Conservation (phyloP, 1,284 basidiomycete genomes). For the Papiliotrema fonsecae region DNA sequence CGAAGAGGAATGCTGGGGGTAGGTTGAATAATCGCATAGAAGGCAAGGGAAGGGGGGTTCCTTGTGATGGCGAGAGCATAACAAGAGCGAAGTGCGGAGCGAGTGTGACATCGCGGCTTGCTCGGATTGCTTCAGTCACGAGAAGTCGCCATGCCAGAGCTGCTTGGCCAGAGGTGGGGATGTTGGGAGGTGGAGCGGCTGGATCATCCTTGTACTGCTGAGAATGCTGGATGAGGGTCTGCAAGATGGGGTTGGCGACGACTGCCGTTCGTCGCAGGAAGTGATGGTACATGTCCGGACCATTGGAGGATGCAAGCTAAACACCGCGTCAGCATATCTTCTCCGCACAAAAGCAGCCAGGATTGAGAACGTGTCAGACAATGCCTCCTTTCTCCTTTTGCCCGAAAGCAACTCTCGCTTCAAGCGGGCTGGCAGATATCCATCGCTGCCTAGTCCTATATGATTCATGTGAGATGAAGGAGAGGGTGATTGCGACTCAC, state of each 20-base stretch:
- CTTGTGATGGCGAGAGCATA: slow-evolving; percentile 42
- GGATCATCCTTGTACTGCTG: slow-evolving; percentile 42
- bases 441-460: background rate
- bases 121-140: slow-evolving; percentile 41
- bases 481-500: slow-evolving; percentile 54
- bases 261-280: slow-evolving; percentile 89
- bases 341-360: background rate
- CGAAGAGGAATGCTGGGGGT: slow-evolving; percentile 38
- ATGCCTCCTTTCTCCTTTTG: background rate
- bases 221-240: slow-evolving; percentile 39
- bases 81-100: slow-evolving; percentile 45
- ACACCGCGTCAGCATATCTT: slow-evolving; percentile 5
- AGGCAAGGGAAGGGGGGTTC: slow-evolving; percentile 42
- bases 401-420: background rate
- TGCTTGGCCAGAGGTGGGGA: slow-evolving; percentile 32
- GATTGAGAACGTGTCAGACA: background rate
- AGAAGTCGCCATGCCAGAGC: slow-evolving; percentile 46
- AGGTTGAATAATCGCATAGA: slow-evolving; percentile 42
- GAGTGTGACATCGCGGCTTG: slow-evolving; percentile 44
- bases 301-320: slow-evolving; percentile 89
- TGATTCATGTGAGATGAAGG: background rate
- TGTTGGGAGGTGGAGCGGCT: slow-evolving; percentile 37
- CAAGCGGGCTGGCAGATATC: background rate
- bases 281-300: slow-evolving; percentile 89
- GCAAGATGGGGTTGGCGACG: slow-evolving; percentile 52